phyloP scores from a whole-genome alignment of 495 filamentous ascomycete species.

The Hyaloscypha bicolor region DNA sequence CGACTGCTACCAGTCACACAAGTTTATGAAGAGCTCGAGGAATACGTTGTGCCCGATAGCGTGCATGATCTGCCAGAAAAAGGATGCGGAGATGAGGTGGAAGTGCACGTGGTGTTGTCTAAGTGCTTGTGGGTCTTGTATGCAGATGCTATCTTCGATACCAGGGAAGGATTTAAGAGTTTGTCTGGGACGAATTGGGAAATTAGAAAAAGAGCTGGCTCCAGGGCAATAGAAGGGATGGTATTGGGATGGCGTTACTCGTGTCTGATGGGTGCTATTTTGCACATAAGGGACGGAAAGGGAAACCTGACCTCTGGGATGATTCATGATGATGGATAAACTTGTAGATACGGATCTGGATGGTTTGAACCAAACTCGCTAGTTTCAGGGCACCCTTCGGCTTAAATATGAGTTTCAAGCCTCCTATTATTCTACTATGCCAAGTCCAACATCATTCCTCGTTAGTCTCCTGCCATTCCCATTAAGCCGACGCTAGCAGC shows the following conservation, averaged over 20 bases:
- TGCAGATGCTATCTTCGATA: conserved; percentile 24
- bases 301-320: not conserved
- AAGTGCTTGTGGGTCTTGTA: conserved; percentile 30
- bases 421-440: not conserved
- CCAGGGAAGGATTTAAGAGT: conserved; percentile 29
- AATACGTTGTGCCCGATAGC: conserved; percentile 31
- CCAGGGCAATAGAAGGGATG: not conserved
- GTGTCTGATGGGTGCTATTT: not conserved
- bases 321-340: conserved; percentile 17
- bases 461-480: not conserved
- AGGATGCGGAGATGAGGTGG: conserved; percentile 30
- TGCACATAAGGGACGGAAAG: not conserved
- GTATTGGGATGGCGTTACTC: conserved; percentile 6
- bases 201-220: conserved; percentile 6
- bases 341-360: conserved; percentile 7
- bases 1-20: conserved; percentile 34
- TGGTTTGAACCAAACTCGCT: not conserved
- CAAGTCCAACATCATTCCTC: not conserved
- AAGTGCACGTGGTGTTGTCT: conserved; percentile 35
- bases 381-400: not conserved
- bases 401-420: not conserved
- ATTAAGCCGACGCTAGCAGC: not conserved
- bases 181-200: conserved; percentile 23
- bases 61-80: conserved; percentile 32
- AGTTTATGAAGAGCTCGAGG: conserved; percentile 26